These are phyloP conservation scores for Aschersonia sp. DNA, from an alignment of 2,329 filamentous ascomycete genomes.

Conservation along the genomic window DNA sequence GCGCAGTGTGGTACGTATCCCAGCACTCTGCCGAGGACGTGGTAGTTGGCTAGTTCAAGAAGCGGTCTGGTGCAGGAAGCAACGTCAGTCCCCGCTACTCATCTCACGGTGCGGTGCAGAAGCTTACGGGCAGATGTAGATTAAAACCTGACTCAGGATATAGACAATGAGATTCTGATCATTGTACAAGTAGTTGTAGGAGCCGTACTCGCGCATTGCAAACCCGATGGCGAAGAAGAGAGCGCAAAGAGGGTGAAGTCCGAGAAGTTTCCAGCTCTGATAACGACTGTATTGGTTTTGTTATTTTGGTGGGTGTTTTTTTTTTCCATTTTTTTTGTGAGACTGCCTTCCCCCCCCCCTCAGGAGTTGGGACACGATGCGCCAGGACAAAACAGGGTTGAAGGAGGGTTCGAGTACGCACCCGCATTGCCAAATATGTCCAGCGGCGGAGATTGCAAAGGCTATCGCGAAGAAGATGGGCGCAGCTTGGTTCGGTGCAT, in stretches of 20 bases:
- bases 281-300: conserved; percentile 33
- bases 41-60: conserved; percentile 49
- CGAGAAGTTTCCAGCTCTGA: conserved; percentile 33
- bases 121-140: conserved; percentile 22
- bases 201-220: conserved; percentile 33
- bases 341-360: too few relatives aligned
- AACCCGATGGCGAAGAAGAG: conserved; percentile 38
- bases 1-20: conserved; percentile 47
- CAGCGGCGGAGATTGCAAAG: conserved; percentile 27
- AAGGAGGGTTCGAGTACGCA: too few relatives aligned
- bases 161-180: conserved; percentile 20
- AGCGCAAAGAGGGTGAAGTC: conserved; percentile 34
- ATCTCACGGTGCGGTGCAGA: too few relatives aligned
- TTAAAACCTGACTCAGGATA: conserved; percentile 25
- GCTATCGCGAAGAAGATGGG: conserved; percentile 36
- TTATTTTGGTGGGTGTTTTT: too few relatives aligned
- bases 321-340: too few relatives aligned
- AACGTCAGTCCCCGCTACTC: too few relatives aligned
- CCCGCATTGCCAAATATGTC: conserved; percentile 38
- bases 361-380: too few relatives aligned
- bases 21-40: conserved; percentile 44
- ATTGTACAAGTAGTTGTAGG: conserved; percentile 28
- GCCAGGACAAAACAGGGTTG: too few relatives aligned
- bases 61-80: conserved; percentile 28
- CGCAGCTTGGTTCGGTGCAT: conserved; percentile 37